A percentile compares a stretch with the other conserved stretches of the same genome.
Evolutionary conservation across 2,329 filamentous ascomycete genomes (phyloP).

Genomic region (Paraphaeosphaeria minitans): DNA sequence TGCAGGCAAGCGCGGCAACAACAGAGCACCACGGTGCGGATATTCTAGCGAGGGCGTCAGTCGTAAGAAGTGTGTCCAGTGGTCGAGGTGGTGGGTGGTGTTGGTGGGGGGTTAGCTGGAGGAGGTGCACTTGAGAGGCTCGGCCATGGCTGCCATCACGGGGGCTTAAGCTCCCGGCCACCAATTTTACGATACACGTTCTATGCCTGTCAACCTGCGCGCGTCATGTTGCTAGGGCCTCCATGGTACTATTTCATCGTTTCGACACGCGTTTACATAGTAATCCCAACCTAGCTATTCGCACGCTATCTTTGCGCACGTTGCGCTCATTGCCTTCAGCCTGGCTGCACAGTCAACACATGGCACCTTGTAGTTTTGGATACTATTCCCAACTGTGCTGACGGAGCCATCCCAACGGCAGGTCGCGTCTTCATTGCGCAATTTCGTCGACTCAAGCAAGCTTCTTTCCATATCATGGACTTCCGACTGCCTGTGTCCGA

Average conservation of each 20-base stretch:
- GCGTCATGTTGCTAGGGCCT: constrained; percentile 14
- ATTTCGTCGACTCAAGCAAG: background rate
- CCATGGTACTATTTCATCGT: constrained; percentile 7
- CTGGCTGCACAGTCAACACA: background rate
- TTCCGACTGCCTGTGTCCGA: no score
- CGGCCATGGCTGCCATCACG: constrained; percentile 7
- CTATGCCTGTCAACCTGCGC: constrained; percentile 7
- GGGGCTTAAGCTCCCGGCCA: constrained; percentile 12
- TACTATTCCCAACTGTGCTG: no score
- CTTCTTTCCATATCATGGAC: background rate
- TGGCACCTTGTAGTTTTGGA: no score
- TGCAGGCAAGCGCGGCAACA: constrained; percentile 3
- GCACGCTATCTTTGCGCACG: background rate
- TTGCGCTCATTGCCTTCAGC: background rate
- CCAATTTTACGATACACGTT: constrained; percentile 16
- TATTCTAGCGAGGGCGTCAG: constrained; percentile 9
- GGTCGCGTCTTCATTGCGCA: background rate
- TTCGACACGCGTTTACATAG: constrained; percentile 10
- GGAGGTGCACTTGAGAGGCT: constrained; percentile 6
- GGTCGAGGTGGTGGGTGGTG: constrained; percentile 6
- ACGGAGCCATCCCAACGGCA: background rate
- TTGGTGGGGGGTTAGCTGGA: constrained; percentile 11
- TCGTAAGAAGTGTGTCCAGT: constrained; percentile 2
- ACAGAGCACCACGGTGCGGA: constrained; percentile 11
- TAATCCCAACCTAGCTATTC: background rate